Base-by-base conservation (phyloP, 192 early-diverging fungal species). In the Coemansia sp. region DNA sequence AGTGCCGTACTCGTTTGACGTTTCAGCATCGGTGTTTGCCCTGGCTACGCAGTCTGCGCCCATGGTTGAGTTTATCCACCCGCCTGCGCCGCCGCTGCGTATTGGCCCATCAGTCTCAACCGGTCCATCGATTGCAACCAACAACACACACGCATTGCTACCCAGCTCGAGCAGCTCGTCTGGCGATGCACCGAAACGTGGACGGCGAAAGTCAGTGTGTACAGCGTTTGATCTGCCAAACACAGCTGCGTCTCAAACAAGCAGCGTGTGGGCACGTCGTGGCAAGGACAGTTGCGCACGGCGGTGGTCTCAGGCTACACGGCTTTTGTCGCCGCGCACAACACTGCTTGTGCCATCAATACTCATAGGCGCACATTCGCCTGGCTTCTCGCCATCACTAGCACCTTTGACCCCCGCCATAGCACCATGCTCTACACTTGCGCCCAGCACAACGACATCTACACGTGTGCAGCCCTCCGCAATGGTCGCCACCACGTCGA, bases 301-400 rank as follows among this genome's bases (percentile, higher is more conserved):
- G 2, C 57, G 70, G 17, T 57, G 67, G 4, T 64, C 76, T n/a
- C 61, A 70, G 9, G 45, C 57, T 0, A 51, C 76, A 29, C 66
- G 39, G 11, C 22, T 78, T 8, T 15, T 70, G 2, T 79, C 76
- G 60, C 76, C 76, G 4, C 67, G 62, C 3, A 49, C 67, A n/a
- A 79, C 76, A 10, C 76, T 70, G 4, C 59, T 79, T 17, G 76
- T 73, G 6, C 76, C 76, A 5, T 73, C 67, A 27, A 73, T 61
- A 1, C 64, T 79, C 50, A 78, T 69, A 24, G 37, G 50, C 25
- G 25, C 61, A 0, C 17, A 24, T 3, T 25, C 47, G 14, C 21
- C 66, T 0, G 25, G 21, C 7, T n/a, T 57, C 19, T 68, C 66
- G 22, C 71, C 66, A 2, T 29, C 24, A 1, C 43, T 49, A 4